phyloP scores from a whole-genome alignment of 352 stramenopile species.

The Globisporangium carolinianum region DNA sequence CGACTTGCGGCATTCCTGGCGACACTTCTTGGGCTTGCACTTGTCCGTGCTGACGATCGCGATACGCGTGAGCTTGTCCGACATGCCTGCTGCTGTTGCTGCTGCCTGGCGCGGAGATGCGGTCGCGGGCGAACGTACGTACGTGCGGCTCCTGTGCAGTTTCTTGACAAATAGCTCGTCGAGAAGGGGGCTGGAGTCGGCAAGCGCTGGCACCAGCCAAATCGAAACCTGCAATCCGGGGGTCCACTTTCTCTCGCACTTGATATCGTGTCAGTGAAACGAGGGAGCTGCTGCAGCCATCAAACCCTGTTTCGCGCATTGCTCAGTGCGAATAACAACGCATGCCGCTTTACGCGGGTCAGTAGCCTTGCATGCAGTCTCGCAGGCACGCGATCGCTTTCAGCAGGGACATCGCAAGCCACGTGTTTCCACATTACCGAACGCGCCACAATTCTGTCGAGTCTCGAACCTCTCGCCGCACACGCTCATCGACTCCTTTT shows the following conservation, averaged over 20 bases:
- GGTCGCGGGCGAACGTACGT: neutral
- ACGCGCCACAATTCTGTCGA: too few species aligned
- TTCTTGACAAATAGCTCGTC: constrained; percentile 3
- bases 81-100: constrained; percentile 32
- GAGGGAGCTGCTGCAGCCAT: neutral
- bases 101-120: neutral
- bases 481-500: too few species aligned
- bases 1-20: constrained; percentile 98
- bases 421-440: too few species aligned
- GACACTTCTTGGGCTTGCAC: constrained; percentile 99
- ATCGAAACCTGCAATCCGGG: neutral
- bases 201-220: neutral
- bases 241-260: neutral
- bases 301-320: neutral
- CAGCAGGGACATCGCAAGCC: too few species aligned
- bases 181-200: neutral
- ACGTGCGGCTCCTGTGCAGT: neutral
- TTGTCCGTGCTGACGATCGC: constrained; percentile 97
- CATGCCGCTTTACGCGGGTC: too few species aligned
- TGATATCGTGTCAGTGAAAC: too few species aligned
- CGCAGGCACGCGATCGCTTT: too few species aligned
- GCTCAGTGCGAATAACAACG: too few species aligned
- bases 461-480: too few species aligned
- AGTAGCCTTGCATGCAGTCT: too few species aligned
- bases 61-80: constrained; percentile 95